Evolutionary conservation across 2,329 filamentous ascomycete species (phyloP).

Genomic region (Neofusicoccum ribis): DNA sequence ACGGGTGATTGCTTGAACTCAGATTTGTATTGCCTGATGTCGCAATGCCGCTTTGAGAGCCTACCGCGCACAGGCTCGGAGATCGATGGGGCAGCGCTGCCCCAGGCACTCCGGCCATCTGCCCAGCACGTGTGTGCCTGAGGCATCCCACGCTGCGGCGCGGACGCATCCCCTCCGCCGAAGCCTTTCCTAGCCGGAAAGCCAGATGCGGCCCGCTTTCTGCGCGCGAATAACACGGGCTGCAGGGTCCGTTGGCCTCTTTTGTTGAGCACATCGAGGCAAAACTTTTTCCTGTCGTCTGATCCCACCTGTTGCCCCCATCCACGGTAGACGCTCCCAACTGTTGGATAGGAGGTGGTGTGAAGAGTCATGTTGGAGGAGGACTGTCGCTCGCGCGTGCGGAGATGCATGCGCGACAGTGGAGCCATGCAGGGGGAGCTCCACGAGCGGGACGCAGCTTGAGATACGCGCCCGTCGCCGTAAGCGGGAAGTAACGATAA

Average conservation of each 20-base stretch:
- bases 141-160: not conserved
- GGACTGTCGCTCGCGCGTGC: not conserved
- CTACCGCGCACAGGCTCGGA: too few species aligned
- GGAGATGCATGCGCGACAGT: slow-evolving; percentile 12
- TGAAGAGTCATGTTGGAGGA: not conserved
- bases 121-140: not conserved
- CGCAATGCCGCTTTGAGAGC: too few species aligned
- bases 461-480: slow-evolving; percentile 5
- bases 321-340: not conserved
- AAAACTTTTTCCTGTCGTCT: not conserved
- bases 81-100: too few species aligned
- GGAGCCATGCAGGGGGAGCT: slow-evolving; percentile 16
- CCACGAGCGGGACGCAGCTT: not conserved
- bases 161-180: slow-evolving; percentile 8
- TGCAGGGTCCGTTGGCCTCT: not conserved
- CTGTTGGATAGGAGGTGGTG: not conserved
- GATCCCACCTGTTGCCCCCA: not conserved
- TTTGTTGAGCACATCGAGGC: not conserved
- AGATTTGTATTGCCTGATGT: too few species aligned
- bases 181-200: not conserved
- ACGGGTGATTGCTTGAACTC: too few species aligned
- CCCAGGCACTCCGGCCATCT: not conserved
- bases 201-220: not conserved
- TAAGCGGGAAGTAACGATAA: not conserved
- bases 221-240: slow-evolving; percentile 1